Evolutionary conservation across 768 basidiomycete genomes (phyloP).

Genomic region (Trametopsis cervina): DNA sequence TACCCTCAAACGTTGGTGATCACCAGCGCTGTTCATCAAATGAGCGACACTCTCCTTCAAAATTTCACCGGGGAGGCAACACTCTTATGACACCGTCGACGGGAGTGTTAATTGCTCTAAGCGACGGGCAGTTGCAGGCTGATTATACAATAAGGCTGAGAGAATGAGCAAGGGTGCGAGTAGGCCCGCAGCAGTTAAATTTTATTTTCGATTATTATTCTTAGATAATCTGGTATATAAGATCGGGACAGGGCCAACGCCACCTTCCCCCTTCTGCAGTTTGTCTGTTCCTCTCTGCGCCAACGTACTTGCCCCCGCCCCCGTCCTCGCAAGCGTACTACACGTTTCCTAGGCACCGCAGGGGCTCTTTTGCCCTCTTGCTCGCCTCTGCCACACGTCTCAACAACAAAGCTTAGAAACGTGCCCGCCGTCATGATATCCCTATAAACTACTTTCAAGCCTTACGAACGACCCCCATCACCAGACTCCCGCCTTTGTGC

Average conservation of each 20-base stretch:
- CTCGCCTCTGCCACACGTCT: constrained; percentile 13
- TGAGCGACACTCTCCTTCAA: too few species aligned
- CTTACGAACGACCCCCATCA: constrained; percentile 16
- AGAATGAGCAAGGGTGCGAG: too few species aligned
- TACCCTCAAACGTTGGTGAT: constrained; percentile 7
- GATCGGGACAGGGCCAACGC: constrained; percentile 4
- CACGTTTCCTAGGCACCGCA: constrained; percentile 17
- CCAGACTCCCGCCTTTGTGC: constrained; percentile 9
- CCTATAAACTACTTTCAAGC: constrained; percentile 23
- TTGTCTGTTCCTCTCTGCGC: constrained; percentile 14
- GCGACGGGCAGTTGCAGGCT: too few species aligned
- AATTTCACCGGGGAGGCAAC: too few species aligned
- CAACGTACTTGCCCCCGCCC: not conserved
- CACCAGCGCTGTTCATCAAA: not conserved
- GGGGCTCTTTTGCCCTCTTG: constrained; percentile 22
- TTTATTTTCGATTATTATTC: not conserved
- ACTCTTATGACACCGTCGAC: too few species aligned
- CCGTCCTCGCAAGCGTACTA: constrained; percentile 12
- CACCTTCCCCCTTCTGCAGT: constrained; percentile 12
- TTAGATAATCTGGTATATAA: constrained; percentile 14
- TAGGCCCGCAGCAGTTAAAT: not conserved
- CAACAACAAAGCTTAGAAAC: constrained; percentile 16
- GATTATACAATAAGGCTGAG: too few species aligned
- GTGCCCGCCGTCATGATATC: constrained; percentile 31
- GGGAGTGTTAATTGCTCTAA: too few species aligned